Evolutionary conservation across 1,284 basidiomycete genomes (phyloP), one percentile per base, ranked within the genome.

Genomic region (Psilocybe mexicana): DNA sequence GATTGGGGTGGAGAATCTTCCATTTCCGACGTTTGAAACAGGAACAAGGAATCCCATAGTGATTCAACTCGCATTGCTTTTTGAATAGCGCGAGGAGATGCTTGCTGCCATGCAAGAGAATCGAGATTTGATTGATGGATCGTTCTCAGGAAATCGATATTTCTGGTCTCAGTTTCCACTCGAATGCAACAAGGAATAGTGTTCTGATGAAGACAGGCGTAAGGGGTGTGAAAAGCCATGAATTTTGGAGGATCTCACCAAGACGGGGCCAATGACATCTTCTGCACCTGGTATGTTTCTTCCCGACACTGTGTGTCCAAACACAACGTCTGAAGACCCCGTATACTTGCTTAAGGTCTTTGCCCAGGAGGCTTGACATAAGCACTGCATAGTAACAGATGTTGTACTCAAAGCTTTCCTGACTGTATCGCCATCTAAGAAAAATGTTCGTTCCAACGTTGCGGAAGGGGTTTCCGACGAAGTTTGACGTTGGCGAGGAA

Each of bases 301-400:
- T 38, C 81, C 80, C 11, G 80, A 80, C 7, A 82, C 70, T 18
- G 79, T 77, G 55, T 80, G 78, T 0, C 81, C 80, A 58, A 81
- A 82, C 14, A 81, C 69, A 28, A 80, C 67, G 61, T 81, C 79
- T 1, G 53, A 45, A 42, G 65, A 67, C 30, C 67, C 61, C n/a
- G 67, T 69, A 12, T 75, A 48, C 8, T 65, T 65, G n/a, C 74
- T 69, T 6, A 82, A 52, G n/a, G 75, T 54, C 59, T 75, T 79
- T 0, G 75, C 77, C 67, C 76, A 76, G 10, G 72, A 74, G 14
- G 72, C 75, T 65, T 82, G 80, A 23, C 74, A 66, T 2, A 74
- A 46, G 46, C 78, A 64, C 51, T 74, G 72, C 30, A 67, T 54
- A 3, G 70, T 72, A 26, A 69, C 64, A 24, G 61, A 60, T 3